Evolutionary conservation across 345 rosid species (phyloP).

Genomic region (Brassica rapa): DNA sequence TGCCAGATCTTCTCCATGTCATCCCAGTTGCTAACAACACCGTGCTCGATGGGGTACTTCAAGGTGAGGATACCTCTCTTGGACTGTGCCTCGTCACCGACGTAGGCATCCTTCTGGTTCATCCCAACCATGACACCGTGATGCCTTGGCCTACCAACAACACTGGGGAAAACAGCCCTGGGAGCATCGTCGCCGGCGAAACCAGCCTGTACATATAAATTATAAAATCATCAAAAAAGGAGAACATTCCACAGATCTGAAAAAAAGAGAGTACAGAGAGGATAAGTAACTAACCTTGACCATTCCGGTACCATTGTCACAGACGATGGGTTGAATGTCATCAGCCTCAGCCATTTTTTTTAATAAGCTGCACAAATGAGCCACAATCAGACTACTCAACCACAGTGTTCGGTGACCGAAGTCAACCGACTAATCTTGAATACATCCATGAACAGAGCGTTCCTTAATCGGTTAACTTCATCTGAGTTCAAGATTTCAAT

Average conservation of each 20-base stretch:
- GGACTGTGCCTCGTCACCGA: constrained; percentile 69
- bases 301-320: constrained; percentile 52
- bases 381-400: neutral
- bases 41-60: constrained; percentile 67
- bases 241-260: constrained; percentile 7
- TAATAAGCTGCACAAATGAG: constrained; percentile 27
- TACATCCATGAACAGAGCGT: constrained; percentile 5
- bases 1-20: constrained; percentile 72
- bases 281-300: constrained; percentile 36
- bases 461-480: neutral
- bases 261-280: neutral
- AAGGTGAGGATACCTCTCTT: constrained; percentile 69
- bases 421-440: no score
- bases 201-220: constrained; percentile 47
- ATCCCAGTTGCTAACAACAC: constrained; percentile 74
- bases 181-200: constrained; percentile 71
- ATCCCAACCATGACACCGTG: constrained; percentile 71
- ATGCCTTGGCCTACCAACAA: constrained; percentile 70
- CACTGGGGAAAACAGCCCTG: constrained; percentile 65
- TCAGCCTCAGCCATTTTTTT: constrained; percentile 49
- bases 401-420: neutral
- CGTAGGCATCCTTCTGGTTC: constrained; percentile 68
- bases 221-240: neutral
- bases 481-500: neutral
- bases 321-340: constrained; percentile 47